Evolutionary conservation across 225 moss, liverwort and hornwort species (phyloP), one percentile per base, ranked within the genome.

Genomic region (Physcomitrellopsis africana): DNA sequence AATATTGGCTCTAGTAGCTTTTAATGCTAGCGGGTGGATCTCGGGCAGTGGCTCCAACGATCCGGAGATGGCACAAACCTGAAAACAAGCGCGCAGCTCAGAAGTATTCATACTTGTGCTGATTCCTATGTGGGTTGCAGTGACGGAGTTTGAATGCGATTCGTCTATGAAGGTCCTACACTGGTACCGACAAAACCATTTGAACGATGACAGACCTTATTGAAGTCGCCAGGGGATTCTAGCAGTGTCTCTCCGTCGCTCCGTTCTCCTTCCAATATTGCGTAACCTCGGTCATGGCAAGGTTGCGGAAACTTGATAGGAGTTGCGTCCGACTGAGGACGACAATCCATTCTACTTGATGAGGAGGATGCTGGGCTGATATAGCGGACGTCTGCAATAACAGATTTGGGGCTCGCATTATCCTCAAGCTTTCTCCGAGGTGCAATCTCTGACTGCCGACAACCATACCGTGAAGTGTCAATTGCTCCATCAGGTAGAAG

Each of bases 341-440:
- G 77, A 77, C 60, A 70, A 60, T 77, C 84, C 66, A 77, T 81
- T 61, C 74, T 84, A 66, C 84, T 80, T 43, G 83, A 83, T 55
- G 83, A 83, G 41, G 83, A 83, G 62, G 83, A 83, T 15, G 79
- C 67, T 43, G 76, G 79, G 63, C 83, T 83, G 70, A 83, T 63
- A 57, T 79, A 79, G 67, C 83, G 83, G 51, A 71, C 43, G 68
- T 76, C 83, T 52, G 65, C 51, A 45, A 79, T 83, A 51, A 83
- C 83, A 44, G 83, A 83, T 76, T 79, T 83, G 11, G 83, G 79
- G 58, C 83, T 83, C 24, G 54, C 74, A 20, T 70, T 65, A n/a
- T 75, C 78, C 53, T 78, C 82, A 11, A 23, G 29, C 74, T 75
- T 78, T 51, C 24, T 60, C 43, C 65, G 65, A 3, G 74, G 53